A percentile compares a stretch with the other conserved stretches of the same genome.
phyloP scores from a whole-genome alignment of 345 rosid species.

The Kernera saxatilis region DNA sequence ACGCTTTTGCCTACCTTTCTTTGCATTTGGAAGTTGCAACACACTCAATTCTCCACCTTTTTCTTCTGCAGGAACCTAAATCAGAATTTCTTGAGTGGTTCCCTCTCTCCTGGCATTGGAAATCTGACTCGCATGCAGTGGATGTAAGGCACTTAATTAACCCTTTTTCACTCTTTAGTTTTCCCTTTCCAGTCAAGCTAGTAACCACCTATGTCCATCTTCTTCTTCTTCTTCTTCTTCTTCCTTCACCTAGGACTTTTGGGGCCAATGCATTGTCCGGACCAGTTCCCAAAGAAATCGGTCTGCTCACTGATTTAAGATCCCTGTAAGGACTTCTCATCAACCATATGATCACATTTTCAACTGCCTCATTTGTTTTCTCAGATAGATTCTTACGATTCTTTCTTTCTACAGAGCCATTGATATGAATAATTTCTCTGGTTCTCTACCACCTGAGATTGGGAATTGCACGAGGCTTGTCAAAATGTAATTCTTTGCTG shows the following conservation, averaged over 20 bases:
- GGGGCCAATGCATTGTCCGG: conserved; percentile 57
- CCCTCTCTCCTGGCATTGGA: conserved; percentile 33
- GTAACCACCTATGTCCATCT: no score
- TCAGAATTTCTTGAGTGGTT: conserved; percentile 30
- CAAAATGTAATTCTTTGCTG: conserved; percentile 20
- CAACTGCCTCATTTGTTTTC: not conserved
- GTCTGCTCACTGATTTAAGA: conserved; percentile 51
- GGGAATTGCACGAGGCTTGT: conserved; percentile 23
- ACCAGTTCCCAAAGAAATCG: conserved; percentile 64
- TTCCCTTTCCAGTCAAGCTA: not conserved
- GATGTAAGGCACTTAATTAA: conserved; percentile 48
- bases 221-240: not conserved
- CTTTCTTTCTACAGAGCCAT: conserved; percentile 13
- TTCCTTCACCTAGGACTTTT: conserved; percentile 36
- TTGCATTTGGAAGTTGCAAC: not conserved
- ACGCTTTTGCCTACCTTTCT: not conserved
- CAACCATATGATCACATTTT: not conserved
- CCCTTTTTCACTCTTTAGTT: not conserved
- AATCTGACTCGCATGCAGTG: conserved; percentile 47
- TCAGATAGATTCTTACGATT: not conserved
- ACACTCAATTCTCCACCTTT: not conserved
- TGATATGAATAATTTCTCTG: conserved; percentile 32
- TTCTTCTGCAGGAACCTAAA: conserved; percentile 18
- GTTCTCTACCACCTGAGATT: conserved; percentile 34
- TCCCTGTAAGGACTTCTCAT: conserved; percentile 37